phyloP scores from a whole-genome alignment of 768 basidiomycete species.

The Daedaleopsis sinensis region DNA sequence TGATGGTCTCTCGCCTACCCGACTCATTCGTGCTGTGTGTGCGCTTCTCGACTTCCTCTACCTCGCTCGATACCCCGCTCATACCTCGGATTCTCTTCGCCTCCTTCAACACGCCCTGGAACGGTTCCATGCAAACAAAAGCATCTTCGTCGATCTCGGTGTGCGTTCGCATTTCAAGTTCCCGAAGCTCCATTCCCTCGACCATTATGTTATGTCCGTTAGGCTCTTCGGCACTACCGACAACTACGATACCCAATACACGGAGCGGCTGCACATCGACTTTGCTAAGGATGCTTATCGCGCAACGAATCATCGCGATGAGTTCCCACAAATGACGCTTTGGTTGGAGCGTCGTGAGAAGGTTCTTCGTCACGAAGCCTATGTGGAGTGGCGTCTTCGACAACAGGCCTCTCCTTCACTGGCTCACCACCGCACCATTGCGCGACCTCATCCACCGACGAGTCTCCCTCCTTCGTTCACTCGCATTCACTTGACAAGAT shows the following conservation, averaged over 20 bases:
- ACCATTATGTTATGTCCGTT: constrained; percentile 24
- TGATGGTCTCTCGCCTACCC: constrained; percentile 1
- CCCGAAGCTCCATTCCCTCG: constrained; percentile 25
- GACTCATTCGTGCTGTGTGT: constrained; percentile 21
- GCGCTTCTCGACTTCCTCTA: constrained; percentile 31
- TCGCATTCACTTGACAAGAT: neutral
- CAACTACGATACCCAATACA: constrained; percentile 27
- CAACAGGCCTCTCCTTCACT: neutral
- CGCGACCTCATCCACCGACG: neutral
- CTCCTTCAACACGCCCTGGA: constrained; percentile 15
- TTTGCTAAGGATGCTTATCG: too few relatives aligned
- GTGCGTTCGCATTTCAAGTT: constrained; percentile 26
- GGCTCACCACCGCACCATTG: too few relatives aligned
- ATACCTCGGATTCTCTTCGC: constrained; percentile 16
- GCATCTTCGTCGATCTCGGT: constrained; percentile 26
- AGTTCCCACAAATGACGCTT: constrained; percentile 19
- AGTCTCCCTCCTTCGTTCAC: neutral
- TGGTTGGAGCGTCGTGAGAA: constrained; percentile 21
- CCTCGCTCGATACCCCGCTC: constrained; percentile 26
- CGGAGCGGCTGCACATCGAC: too few relatives aligned
- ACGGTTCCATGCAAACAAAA: constrained; percentile 26
- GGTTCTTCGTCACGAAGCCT: constrained; percentile 10
- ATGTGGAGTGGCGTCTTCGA: constrained; percentile 12
- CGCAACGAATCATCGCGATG: constrained; percentile 20
- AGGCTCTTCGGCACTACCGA: constrained; percentile 21